These are phyloP conservation scores for Oryza glumipatula DNA, from an alignment of 176 grass and related monocot genomes.

Conservation along the genomic window DNA sequence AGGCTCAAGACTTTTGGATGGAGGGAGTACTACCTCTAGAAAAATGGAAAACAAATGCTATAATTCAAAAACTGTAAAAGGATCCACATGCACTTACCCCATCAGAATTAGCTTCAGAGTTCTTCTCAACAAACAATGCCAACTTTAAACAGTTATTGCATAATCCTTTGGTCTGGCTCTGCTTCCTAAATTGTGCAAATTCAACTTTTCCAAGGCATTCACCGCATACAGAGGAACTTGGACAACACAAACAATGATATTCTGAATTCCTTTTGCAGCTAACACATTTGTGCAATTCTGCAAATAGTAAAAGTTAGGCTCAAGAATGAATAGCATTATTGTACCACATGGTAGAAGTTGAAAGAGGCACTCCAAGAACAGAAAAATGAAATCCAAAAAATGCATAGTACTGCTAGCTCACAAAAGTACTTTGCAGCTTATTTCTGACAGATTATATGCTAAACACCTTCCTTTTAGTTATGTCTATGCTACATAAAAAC, in stretches of 20 bases:
- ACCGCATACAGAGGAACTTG: constrained; percentile 60
- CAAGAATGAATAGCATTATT: constrained; percentile 14
- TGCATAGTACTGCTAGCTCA: background rate
- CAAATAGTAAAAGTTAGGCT: constrained; percentile 36
- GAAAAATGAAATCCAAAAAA: background rate
- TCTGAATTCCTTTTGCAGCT: constrained; percentile 53
- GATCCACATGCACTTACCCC: constrained; percentile 45
- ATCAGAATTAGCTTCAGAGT: constrained; percentile 44
- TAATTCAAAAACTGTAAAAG: constrained; percentile 32
- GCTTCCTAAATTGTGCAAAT: constrained; percentile 60
- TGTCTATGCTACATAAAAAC: background rate
- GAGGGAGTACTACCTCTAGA: background rate
- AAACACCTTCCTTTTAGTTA: background rate
- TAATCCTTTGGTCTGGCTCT: constrained; percentile 63
- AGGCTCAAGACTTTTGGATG: no score
- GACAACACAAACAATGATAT: constrained; percentile 79
- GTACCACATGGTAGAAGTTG: constrained; percentile 29
- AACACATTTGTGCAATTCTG: constrained; percentile 81
- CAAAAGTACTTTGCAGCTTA: background rate
- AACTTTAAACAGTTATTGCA: constrained; percentile 64
- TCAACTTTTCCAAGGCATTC: constrained; percentile 61
- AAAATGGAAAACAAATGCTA: constrained; percentile 12
- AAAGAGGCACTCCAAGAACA: constrained; percentile 22
- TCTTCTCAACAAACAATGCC: constrained; percentile 51
- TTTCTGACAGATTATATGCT: background rate